Conservation (phyloP, 805 yeast genomes). For the Candida gorgasii region DNA sequence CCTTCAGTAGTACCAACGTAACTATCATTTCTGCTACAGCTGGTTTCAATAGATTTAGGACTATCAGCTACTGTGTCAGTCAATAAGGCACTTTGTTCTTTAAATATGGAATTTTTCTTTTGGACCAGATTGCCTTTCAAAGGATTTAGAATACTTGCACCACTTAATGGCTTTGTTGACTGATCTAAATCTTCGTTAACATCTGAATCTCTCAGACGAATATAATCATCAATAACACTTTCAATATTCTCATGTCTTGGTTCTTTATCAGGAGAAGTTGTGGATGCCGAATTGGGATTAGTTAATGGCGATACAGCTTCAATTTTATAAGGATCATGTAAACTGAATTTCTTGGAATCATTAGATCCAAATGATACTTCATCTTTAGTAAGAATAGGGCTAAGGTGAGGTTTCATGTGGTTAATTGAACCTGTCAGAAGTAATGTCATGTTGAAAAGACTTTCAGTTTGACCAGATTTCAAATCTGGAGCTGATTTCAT, state of each 20-base stretch:
- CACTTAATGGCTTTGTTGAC: constrained; percentile 8
- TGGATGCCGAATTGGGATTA: not conserved
- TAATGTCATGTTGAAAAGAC: constrained; percentile 20
- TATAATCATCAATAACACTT: constrained; percentile 5
- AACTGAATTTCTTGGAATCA: constrained; percentile 3
- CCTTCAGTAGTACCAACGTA: not conserved
- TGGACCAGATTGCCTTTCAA: constrained; percentile 14
- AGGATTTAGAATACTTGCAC: constrained; percentile 17
- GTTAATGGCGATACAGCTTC: constrained; percentile 18
- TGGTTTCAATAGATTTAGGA: no score
- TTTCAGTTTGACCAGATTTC: constrained; percentile 15
- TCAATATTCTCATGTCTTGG: constrained; percentile 4
- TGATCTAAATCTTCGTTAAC: no score
- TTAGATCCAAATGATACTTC: not conserved
- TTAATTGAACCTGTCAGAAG: constrained; percentile 16
- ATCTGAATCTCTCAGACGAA: not conserved
- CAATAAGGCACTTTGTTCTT: constrained; percentile 15
- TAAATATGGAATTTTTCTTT: constrained; percentile 16
- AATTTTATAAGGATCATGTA: constrained; percentile 3
- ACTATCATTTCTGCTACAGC: not conserved
- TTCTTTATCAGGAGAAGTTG: constrained; percentile 2
- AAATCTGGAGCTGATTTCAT: constrained; percentile 68
- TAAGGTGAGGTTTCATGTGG: not conserved
- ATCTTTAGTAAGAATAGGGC: not conserved
- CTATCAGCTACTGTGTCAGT: not conserved